phyloP scores from a whole-genome alignment of 202 grass and related monocot species.

The Hordeum pubiflorum region DNA sequence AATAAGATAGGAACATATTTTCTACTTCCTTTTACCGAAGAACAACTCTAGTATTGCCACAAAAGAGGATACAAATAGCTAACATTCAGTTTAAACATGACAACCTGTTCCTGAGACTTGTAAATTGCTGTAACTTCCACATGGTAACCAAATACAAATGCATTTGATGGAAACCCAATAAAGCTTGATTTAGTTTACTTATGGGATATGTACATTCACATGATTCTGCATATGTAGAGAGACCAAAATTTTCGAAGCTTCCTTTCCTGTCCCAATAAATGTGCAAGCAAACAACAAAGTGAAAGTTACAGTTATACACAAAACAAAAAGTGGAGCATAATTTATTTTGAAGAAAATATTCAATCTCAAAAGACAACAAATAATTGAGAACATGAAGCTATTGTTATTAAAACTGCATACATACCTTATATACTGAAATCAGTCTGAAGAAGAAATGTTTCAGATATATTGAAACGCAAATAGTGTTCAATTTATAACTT shows the following conservation, averaged over 20 bases:
- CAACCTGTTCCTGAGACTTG: background rate
- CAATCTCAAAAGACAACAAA: background rate
- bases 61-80: background rate
- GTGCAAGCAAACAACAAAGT: background rate
- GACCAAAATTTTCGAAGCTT: background rate
- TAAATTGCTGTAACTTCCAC: constrained; percentile 2
- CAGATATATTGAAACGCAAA: background rate
- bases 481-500: background rate
- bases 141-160: background rate
- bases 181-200: no score
- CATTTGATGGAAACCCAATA: background rate
- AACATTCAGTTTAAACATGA: background rate
- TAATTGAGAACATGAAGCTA: background rate
- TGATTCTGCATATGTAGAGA: background rate
- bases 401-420: background rate
- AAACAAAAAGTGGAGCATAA: no score
- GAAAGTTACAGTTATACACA: background rate
- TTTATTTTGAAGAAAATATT: background rate
- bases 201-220: background rate
- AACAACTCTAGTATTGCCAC: background rate
- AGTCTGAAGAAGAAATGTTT: background rate
- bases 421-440: background rate
- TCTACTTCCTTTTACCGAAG: background rate
- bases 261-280: background rate
- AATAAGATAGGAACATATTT: background rate